Evolutionary conservation across 495 filamentous ascomycete species (phyloP).

Genomic region (Choiromyces venosus): DNA sequence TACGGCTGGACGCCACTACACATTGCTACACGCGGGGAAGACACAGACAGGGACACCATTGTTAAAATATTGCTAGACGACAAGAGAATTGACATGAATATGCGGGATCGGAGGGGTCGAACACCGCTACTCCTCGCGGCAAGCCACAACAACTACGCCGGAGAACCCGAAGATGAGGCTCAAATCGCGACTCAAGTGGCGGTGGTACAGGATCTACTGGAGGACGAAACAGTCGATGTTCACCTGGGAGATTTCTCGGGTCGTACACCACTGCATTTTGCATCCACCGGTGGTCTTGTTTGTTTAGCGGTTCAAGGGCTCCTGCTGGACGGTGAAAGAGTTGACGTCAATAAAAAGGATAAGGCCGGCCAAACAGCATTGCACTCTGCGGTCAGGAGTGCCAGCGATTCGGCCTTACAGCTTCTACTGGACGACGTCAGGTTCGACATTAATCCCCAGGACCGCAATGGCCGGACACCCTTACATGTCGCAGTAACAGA

Average conservation of each 20-base stretch:
- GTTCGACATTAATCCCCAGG: neutral
- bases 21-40: neutral
- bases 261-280: neutral
- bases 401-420: neutral
- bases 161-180: neutral
- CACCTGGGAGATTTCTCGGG: neutral
- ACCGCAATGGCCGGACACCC: neutral
- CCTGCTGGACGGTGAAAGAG: neutral
- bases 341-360: conserved; percentile 1
- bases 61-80: neutral
- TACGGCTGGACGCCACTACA: neutral
- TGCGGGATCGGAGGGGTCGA: neutral
- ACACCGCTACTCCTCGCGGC: neutral
- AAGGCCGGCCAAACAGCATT: conserved; percentile 2
- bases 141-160: neutral
- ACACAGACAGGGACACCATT: neutral
- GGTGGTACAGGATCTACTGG: neutral
- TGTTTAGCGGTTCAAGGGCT: neutral
- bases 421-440: conserved; percentile 3
- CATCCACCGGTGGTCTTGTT: neutral
- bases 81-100: neutral
- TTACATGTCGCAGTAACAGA: neutral
- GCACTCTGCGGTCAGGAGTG: conserved; percentile 10
- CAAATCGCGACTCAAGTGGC: neutral
- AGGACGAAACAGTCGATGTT: neutral